Evolutionary conservation across 2,329 filamentous ascomycete genomes (phyloP).

Genomic region (Ascosphaera apis): DNA sequence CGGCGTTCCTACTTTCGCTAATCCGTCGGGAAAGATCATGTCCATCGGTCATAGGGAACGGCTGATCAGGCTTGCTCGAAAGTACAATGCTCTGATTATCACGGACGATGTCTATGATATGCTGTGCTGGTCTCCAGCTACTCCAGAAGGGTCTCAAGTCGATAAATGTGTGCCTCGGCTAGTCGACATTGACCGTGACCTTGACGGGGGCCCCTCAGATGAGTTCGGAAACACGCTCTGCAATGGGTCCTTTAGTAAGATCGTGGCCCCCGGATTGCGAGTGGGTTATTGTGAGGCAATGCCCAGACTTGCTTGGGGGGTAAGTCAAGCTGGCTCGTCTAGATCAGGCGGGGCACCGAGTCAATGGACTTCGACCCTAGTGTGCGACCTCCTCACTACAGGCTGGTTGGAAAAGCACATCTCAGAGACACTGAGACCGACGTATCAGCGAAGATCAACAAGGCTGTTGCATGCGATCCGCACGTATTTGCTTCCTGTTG

Average conservation of each 20-base stretch:
- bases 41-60: slow-evolving; percentile 39
- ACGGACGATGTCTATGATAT: slow-evolving; percentile 90
- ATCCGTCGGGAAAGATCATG: slow-evolving; percentile 72
- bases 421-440: slow-evolving; percentile 27
- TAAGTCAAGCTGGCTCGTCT: slow-evolving; percentile 35
- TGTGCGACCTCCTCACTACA: slow-evolving; percentile 30
- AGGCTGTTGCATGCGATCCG: slow-evolving; percentile 36
- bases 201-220: slow-evolving; percentile 36
- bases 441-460: slow-evolving; percentile 30
- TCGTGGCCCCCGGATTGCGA: slow-evolving; percentile 55
- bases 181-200: slow-evolving; percentile 50
- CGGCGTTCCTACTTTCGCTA: slow-evolving; percentile 67
- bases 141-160: slow-evolving; percentile 9
- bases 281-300: slow-evolving; percentile 76
- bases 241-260: slow-evolving; percentile 81
- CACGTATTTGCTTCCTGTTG: slow-evolving; percentile 37
- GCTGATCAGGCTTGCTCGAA: slow-evolving; percentile 54
- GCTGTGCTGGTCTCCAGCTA: slow-evolving; percentile 45
- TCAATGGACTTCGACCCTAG: slow-evolving; percentile 33
- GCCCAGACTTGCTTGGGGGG: slow-evolving; percentile 32
- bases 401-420: slow-evolving; percentile 32
- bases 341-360: slow-evolving; percentile 36
- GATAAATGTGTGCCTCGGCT: slow-evolving; percentile 41
- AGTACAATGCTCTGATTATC: slow-evolving; percentile 60
- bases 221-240: slow-evolving; percentile 60